A percentile compares a stretch with the other conserved stretches of the same genome.
Evolutionary conservation across 345 rosid species (phyloP).

Genomic region (Corchorus capsularis): DNA sequence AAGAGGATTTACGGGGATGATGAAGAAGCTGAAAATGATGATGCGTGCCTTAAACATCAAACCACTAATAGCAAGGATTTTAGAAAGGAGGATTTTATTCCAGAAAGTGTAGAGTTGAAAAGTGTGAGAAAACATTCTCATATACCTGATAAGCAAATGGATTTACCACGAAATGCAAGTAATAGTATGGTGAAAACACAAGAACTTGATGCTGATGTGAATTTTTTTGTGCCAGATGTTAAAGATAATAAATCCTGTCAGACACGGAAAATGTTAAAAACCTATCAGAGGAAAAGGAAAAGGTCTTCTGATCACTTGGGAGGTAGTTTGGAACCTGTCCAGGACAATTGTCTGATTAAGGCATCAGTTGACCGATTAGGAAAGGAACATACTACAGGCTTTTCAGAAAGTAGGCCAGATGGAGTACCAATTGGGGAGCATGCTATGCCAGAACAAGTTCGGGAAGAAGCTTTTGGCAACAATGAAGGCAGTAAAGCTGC

Average conservation of each 20-base stretch:
- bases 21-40: constrained; percentile 4
- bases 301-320: not conserved
- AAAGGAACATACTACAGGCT: constrained; percentile 11
- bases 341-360: not conserved
- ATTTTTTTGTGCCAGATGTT: not conserved
- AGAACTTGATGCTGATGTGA: not conserved
- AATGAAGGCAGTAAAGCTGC: constrained; percentile 20
- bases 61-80: not conserved
- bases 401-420: constrained; percentile 19
- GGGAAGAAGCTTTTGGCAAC: constrained; percentile 16
- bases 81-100: constrained; percentile 1
- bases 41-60: not conserved
- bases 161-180: constrained; percentile 15
- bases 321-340: constrained; percentile 12
- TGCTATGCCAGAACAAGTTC: constrained; percentile 19
- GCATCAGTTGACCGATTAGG: constrained; percentile 17
- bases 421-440: constrained; percentile 2
- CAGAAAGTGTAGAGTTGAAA: constrained; percentile 7
- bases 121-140: not conserved
- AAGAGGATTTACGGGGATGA: constrained; percentile 8
- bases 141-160: constrained; percentile 15
- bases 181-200: constrained; percentile 11
- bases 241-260: not conserved
- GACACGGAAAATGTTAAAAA: not conserved
- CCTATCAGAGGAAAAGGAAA: constrained; percentile 13